Evolutionary conservation across 2,329 filamentous ascomycete genomes (phyloP).

Genomic region (Ceratocystis variospora): DNA sequence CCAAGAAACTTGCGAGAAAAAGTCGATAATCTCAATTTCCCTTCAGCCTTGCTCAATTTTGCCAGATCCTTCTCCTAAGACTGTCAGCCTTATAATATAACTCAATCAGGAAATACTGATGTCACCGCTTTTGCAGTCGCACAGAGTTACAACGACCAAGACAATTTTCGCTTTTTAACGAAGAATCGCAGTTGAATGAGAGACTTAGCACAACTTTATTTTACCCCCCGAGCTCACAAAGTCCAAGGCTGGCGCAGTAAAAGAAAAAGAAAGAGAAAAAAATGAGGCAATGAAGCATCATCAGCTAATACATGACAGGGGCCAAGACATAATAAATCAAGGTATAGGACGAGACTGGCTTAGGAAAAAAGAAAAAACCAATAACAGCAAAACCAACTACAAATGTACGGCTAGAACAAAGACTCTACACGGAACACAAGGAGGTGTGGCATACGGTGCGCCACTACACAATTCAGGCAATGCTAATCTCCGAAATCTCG

Average conservation of each 20-base stretch:
- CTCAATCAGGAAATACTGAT: not conserved
- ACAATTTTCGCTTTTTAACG: slow-evolving; percentile 6
- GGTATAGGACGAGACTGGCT: not conserved
- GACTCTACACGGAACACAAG: not conserved
- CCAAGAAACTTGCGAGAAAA: not conserved
- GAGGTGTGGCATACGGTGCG: not conserved
- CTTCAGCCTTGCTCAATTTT: slow-evolving; percentile 3
- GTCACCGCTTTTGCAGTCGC: slow-evolving; percentile 2
- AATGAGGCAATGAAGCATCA: not conserved
- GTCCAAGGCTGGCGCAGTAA: not conserved
- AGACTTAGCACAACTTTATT: not conserved
- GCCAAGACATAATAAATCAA: not conserved
- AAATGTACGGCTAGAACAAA: slow-evolving; percentile 1
- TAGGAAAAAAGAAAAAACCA: not conserved
- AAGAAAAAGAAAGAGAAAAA: not conserved
- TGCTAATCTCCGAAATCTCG: slow-evolving; percentile 64
- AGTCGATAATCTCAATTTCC: not conserved
- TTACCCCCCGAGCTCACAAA: not conserved
- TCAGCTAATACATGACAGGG: not conserved
- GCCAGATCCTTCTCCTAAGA: not conserved
- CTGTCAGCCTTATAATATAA: not conserved
- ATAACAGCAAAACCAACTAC: not conserved
- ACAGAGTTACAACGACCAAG: not conserved
- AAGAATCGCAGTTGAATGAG: not conserved
- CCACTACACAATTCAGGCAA: slow-evolving; percentile 37